These are phyloP conservation scores for Cyberlindnera galapagoensis DNA, from an alignment of 805 yeast species.

Conservation along the genomic window DNA sequence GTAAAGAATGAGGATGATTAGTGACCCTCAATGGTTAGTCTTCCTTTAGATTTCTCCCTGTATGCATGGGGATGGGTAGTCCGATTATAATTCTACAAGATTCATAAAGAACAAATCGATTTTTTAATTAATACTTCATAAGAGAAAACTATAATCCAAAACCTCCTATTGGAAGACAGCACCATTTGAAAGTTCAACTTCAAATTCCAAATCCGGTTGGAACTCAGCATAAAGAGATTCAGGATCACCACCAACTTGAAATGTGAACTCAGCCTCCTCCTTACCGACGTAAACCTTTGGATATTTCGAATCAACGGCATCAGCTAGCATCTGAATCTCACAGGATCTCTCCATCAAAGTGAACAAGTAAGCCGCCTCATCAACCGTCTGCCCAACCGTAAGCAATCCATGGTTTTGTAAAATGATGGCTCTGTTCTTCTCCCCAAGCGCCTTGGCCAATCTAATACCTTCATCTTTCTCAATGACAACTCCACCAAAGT, in stretches of 20 bases:
- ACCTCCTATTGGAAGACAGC: constrained; percentile 17
- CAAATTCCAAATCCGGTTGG: constrained; percentile 60
- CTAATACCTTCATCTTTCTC: constrained; percentile 56
- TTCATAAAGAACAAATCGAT: too few species aligned
- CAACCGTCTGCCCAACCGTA: constrained; percentile 65
- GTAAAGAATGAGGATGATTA: neutral
- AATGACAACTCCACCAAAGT: constrained; percentile 77
- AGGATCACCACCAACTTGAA: constrained; percentile 52
- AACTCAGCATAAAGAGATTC: constrained; percentile 67
- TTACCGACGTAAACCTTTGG: constrained; percentile 41
- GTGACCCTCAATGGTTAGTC: too few species aligned
- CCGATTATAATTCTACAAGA: too few species aligned
- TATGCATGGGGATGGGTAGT: too few species aligned
- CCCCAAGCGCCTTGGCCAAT: constrained; percentile 56
- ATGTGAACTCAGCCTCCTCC: constrained; percentile 63
- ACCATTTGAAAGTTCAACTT: constrained; percentile 27
- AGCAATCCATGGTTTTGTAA: constrained; percentile 69
- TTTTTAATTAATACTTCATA: too few species aligned
- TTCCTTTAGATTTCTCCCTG: too few species aligned
- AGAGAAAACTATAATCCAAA: too few species aligned
- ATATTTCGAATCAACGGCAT: constrained; percentile 37
- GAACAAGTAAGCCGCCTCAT: constrained; percentile 67
- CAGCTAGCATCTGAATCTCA: constrained; percentile 59
- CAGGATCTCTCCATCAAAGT: constrained; percentile 59
- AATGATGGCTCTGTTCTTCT: constrained; percentile 47